Conservation (phyloP, 148 eudicot genomes). For the Vaccinium macrocarpon region DNA sequence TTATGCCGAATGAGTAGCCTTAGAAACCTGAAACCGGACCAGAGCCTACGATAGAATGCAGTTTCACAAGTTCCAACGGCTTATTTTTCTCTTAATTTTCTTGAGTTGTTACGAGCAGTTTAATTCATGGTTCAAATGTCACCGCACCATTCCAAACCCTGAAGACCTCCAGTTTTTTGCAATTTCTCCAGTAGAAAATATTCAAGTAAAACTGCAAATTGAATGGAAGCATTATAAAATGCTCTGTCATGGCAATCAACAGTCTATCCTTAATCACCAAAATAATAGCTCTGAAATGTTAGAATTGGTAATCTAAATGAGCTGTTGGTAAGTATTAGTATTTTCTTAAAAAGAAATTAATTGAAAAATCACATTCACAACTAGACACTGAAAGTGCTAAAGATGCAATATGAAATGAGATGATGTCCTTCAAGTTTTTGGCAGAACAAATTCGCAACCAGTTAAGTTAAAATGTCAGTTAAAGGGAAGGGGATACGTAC, state of each 20-base stretch:
- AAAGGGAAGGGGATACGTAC: constrained; percentile 29
- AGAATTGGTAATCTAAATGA: background rate
- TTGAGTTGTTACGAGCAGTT: background rate
- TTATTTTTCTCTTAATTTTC: too few relatives aligned
- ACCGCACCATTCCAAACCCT: background rate
- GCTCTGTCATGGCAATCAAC: background rate
- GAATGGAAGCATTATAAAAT: background rate
- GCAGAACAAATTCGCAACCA: background rate
- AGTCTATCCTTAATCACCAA: constrained; percentile 13
- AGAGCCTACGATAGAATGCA: background rate
- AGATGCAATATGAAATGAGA: background rate
- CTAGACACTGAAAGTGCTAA: background rate
- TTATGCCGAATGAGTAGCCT: background rate
- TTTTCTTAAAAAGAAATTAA: background rate
- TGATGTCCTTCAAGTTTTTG: background rate
- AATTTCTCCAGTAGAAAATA: background rate
- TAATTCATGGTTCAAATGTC: background rate
- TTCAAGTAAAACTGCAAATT: too few relatives aligned
- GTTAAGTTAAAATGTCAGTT: background rate
- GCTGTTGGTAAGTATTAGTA: background rate
- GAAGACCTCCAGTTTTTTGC: background rate
- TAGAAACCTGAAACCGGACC: background rate
- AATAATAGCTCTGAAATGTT: background rate
- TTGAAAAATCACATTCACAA: background rate
- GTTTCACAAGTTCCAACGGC: background rate